A percentile compares a stretch with the other conserved stretches of the same genome.
Evolutionary conservation across 2,329 filamentous ascomycete genomes (phyloP).

Genomic region (Ceratocystis harringtonii): DNA sequence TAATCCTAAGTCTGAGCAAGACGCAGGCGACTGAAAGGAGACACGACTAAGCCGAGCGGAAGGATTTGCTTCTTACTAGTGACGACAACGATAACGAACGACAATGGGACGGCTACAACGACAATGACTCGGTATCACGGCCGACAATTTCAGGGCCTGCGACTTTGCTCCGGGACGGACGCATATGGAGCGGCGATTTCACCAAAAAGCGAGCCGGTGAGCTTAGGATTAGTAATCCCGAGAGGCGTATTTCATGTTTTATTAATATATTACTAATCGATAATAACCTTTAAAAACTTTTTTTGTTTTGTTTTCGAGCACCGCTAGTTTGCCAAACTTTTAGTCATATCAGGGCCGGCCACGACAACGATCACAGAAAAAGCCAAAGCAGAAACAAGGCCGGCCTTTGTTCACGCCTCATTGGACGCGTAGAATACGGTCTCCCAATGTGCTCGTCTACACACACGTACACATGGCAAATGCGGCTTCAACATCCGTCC

Average conservation of each 20-base stretch:
- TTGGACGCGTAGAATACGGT: no score
- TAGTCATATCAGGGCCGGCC: no score
- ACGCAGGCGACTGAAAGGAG: not conserved
- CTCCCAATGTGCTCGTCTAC: no score
- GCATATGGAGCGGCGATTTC: not conserved
- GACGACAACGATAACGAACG: not conserved
- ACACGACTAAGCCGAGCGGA: not conserved
- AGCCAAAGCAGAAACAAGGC: no score
- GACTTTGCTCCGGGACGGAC: not conserved
- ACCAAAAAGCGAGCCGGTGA: not conserved
- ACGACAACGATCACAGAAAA: no score
- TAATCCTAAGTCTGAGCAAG: not conserved
- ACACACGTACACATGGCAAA: no score
- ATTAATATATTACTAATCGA: no score
- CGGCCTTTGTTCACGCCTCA: no score
- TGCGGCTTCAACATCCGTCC: no score
- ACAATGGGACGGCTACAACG: not conserved
- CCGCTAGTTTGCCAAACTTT: no score
- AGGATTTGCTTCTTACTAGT: not conserved
- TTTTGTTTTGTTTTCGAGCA: no score
- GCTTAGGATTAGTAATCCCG: not conserved
- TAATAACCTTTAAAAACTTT: no score
- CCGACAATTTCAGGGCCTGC: not conserved
- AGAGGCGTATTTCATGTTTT: not conserved
- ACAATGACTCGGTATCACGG: not conserved